Conservation (phyloP, 306 rosid species). For the Purshia tridentata region DNA sequence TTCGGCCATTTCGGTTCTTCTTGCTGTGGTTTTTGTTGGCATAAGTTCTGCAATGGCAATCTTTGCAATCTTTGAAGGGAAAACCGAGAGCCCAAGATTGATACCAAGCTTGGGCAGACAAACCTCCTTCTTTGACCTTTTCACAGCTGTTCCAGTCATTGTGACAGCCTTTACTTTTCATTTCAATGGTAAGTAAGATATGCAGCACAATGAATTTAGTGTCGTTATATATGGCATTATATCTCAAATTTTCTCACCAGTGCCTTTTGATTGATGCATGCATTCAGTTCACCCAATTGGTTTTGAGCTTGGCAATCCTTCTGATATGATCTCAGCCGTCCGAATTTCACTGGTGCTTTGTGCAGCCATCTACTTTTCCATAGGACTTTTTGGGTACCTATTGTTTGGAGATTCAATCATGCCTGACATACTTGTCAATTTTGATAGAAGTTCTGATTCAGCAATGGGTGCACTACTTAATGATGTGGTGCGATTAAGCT, state of each 20-base stretch:
- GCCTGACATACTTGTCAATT: conserved; percentile 78
- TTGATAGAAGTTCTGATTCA: conserved; percentile 59
- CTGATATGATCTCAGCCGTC: conserved; percentile 69
- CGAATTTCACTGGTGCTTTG: conserved; percentile 69
- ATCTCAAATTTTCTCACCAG: neutral
- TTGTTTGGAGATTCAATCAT: conserved; percentile 79
- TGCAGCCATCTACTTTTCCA: conserved; percentile 57
- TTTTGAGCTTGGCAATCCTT: conserved; percentile 67
- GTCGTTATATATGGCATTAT: no score
- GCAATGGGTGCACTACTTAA: conserved; percentile 60
- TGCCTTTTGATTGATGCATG: neutral
- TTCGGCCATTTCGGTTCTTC: conserved; percentile 70
- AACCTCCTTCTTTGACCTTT: conserved; percentile 80
- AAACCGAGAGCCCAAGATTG: conserved; percentile 60
- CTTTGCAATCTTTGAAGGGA: conserved; percentile 61
- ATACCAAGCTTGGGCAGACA: conserved; percentile 61
- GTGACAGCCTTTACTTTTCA: conserved; percentile 94
- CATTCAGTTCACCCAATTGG: conserved; percentile 89
- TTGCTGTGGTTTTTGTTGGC: conserved; percentile 82
- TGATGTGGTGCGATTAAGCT: conserved; percentile 70
- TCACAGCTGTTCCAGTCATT: conserved; percentile 90
- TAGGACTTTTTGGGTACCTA: conserved; percentile 85
- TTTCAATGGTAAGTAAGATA: conserved; percentile 55
- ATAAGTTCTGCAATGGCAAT: conserved; percentile 79
- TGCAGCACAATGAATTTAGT: no score